Conservation (phyloP, 257 asterid genomes). For the Nicotiana tabacum region DNA sequence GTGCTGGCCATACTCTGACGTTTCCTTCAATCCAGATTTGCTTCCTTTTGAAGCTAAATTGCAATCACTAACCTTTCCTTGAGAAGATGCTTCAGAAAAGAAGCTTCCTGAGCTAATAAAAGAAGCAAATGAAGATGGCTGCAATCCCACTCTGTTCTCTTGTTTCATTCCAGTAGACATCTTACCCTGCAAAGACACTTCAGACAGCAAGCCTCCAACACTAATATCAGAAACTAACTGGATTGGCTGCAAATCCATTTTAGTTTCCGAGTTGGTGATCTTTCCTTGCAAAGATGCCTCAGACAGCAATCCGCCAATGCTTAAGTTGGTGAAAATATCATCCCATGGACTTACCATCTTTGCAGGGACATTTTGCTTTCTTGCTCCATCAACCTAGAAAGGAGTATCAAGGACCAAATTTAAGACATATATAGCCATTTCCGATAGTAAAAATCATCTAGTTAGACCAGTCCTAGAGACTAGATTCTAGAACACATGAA, state of each 20-base stretch:
- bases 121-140: conserved; percentile 33
- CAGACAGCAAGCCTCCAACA: conserved; percentile 76
- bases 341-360: conserved; percentile 48
- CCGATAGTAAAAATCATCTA: conserved; percentile 7
- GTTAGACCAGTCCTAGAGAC: not conserved
- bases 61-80: conserved; percentile 7
- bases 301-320: conserved; percentile 81
- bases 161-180: conserved; percentile 26
- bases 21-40: conserved; percentile 17
- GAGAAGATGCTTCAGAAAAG: conserved; percentile 47
- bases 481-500: not conserved
- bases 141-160: conserved; percentile 20
- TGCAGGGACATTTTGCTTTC: conserved; percentile 24
- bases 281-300: conserved; percentile 69
- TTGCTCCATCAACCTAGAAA: conserved; percentile 46
- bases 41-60: conserved; percentile 29
- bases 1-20: conserved; percentile 13
- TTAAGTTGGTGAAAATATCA: conserved; percentile 68
- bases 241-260: conserved; percentile 33
- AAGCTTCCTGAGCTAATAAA: conserved; percentile 53
- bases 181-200: conserved; percentile 65
- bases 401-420: conserved; percentile 10
- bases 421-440: conserved; percentile 5
- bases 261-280: conserved; percentile 33
- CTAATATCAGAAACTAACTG: conserved; percentile 43